These are phyloP conservation scores for Epichloe elymi DNA, from an alignment of 2,329 filamentous ascomycete genomes.

Conservation along the genomic window DNA sequence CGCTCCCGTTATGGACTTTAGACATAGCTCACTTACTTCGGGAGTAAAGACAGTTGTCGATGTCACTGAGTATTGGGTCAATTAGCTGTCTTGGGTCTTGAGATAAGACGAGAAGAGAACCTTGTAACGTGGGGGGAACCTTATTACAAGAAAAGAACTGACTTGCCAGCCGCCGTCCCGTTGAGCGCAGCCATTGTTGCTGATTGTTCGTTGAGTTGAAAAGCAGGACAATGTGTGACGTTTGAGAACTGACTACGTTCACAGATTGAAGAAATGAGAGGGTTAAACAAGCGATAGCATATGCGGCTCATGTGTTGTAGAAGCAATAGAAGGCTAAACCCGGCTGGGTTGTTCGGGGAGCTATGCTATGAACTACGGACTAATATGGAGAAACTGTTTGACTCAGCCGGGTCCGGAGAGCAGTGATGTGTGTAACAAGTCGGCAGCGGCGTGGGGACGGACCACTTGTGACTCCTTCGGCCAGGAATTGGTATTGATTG, in stretches of 20 bases:
- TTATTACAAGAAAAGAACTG: constrained; percentile 32
- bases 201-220: constrained; percentile 9
- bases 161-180: constrained; percentile 20
- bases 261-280: background rate
- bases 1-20: background rate
- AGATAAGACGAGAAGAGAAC: too few species aligned
- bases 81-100: background rate
- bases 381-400: background rate
- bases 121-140: background rate
- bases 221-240: background rate
- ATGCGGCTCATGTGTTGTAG: background rate
- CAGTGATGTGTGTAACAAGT: too few species aligned
- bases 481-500: background rate
- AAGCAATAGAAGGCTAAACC: background rate
- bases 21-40: constrained; percentile 45
- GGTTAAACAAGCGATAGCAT: background rate
- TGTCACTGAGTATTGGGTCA: constrained; percentile 54
- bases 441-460: too few species aligned
- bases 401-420: background rate
- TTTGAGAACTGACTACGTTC: background rate
- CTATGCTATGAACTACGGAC: too few species aligned
- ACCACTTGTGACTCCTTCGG: background rate
- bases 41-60: constrained; percentile 95
- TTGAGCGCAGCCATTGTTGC: constrained; percentile 19
- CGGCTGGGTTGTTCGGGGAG: too few species aligned